Conservation (phyloP, 2,329 filamentous ascomycete species). For the Botryotinia narcissicola region DNA sequence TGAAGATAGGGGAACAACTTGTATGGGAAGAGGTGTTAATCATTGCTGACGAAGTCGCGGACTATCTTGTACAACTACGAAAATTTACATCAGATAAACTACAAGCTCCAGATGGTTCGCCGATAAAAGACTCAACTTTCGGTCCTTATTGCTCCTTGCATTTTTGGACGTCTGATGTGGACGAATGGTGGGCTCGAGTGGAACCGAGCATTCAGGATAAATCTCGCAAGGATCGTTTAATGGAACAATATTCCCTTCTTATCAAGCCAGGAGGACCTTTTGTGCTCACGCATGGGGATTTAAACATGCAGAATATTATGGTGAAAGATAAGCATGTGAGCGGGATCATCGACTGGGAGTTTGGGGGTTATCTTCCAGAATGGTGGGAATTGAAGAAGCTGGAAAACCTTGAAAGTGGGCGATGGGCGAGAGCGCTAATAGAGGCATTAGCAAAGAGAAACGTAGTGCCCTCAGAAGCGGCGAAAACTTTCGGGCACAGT, state of each 20-base stretch:
- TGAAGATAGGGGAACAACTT: fast-evolving
- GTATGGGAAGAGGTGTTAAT: neutral
- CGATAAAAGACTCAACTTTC: neutral
- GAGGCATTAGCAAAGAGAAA: neutral
- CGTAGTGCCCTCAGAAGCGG: neutral
- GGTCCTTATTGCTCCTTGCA: fast-evolving
- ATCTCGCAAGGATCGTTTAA: neutral
- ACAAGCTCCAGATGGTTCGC: neutral
- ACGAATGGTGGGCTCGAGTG: neutral
- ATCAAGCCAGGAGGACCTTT: neutral
- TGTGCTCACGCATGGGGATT: slow-evolving; percentile 5
- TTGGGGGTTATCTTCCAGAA: neutral
- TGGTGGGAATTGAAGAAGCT: neutral
- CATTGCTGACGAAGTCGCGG: neutral
- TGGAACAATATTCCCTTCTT: neutral
- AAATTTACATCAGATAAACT: neutral
- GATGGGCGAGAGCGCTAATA: fast-evolving
- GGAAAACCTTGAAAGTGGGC: fast-evolving
- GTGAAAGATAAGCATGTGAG: neutral
- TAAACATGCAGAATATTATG: neutral
- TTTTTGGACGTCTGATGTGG: neutral
- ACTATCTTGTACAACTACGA: neutral
- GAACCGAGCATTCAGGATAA: neutral
- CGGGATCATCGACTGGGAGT: neutral
- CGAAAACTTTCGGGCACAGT: fast-evolving